Evolutionary conservation across 345 rosid species (phyloP).

Genomic region (Mercurialis annua): DNA sequence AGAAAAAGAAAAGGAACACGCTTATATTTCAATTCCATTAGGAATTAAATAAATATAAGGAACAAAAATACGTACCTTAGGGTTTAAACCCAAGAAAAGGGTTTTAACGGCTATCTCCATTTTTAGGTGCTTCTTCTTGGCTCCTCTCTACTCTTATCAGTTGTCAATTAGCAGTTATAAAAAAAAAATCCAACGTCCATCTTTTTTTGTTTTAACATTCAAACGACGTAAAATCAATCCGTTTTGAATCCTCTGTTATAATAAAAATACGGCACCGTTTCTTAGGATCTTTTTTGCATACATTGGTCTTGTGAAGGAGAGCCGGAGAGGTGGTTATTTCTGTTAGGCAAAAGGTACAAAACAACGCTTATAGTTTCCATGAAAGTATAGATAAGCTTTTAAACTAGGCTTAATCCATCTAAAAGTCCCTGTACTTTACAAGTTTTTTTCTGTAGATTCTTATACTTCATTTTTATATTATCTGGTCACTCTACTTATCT

Average conservation of each 20-base stretch:
- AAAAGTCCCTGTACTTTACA: no score
- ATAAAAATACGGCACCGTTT: background rate
- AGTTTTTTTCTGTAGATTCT: no score
- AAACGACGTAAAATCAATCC: no score
- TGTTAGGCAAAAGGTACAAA: no score
- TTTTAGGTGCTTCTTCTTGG: background rate
- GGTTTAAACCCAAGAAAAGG: slow-evolving; percentile 28
- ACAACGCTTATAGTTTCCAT: no score
- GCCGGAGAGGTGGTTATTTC: background rate
- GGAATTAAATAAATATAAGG: background rate
- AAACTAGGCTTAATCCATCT: no score
- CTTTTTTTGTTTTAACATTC: background rate
- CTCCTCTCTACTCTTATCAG: slow-evolving; percentile 6
- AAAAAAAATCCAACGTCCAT: background rate
- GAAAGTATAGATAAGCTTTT: no score
- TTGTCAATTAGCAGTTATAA: background rate
- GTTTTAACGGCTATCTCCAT: slow-evolving; percentile 38
- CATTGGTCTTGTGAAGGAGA: background rate
- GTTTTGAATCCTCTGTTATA: background rate
- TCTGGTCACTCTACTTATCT: no score
- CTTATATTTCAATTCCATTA: background rate
- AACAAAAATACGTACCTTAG: slow-evolving; percentile 17
- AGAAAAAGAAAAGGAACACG: background rate
- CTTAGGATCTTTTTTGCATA: background rate
- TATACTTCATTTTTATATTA: no score